Evolutionary conservation across 1,139 yeast species (phyloP).

Genomic region (Geotrichum reessii): DNA sequence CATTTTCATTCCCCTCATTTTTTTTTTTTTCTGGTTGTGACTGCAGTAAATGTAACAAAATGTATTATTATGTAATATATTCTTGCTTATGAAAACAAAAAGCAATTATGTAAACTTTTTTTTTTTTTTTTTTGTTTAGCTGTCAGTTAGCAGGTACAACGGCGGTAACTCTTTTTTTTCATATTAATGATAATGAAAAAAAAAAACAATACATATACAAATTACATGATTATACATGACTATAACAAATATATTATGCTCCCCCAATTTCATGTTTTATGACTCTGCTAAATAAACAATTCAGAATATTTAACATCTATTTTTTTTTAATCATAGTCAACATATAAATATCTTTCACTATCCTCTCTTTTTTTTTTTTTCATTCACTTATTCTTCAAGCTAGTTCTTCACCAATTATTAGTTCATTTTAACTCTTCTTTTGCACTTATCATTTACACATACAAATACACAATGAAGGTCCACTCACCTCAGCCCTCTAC

Average conservation of each 20-base stretch:
- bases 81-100: neutral
- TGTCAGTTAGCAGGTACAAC: neutral
- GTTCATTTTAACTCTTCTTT: neutral
- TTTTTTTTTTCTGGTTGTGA: no score
- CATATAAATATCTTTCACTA: neutral
- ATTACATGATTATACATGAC: neutral
- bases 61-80: neutral
- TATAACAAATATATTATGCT: neutral
- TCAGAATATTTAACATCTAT: no score
- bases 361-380: neutral
- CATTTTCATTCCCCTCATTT: neutral
- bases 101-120: neutral
- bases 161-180: no score
- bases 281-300: no score
- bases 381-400: neutral
- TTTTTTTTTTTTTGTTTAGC: neutral
- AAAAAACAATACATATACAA: neutral
- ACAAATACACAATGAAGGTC: conserved; percentile 2
- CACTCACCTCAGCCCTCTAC: conserved; percentile 6
- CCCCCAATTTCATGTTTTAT: neutral
- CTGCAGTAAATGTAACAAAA: neutral
- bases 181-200: no score
- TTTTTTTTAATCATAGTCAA: neutral
- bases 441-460: neutral
- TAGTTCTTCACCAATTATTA: neutral